A percentile compares a stretch with the other conserved stretches of the same genome.
phyloP scores from a whole-genome alignment of 148 eudicot genomes.

The Chenopodium album region DNA sequence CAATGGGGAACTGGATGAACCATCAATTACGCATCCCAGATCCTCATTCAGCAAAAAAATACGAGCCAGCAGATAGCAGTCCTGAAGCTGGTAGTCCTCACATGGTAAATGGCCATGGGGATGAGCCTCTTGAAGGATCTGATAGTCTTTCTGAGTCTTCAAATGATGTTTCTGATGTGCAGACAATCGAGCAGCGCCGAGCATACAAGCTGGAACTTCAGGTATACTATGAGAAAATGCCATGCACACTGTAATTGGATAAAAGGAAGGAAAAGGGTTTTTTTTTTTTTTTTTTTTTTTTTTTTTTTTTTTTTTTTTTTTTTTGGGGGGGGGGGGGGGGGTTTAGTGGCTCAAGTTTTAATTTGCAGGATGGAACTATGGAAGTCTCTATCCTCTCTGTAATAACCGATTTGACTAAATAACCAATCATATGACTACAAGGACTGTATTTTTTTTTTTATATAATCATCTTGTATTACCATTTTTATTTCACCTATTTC shows the following conservation, averaged over 20 bases:
- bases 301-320: no score
- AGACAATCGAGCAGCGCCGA: constrained; percentile 91
- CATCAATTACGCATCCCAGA: constrained; percentile 86
- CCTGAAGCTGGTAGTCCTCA: constrained; percentile 56
- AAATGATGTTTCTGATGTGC: constrained; percentile 84
- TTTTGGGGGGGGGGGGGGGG: background rate
- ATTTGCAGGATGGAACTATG: no score
- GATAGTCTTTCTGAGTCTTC: constrained; percentile 80
- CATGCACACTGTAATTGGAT: background rate
- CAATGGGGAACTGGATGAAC: constrained; percentile 99
- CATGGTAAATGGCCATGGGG: constrained; percentile 65
- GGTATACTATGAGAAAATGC: constrained; percentile 37
- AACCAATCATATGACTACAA: constrained; percentile 1
- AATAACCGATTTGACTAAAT: background rate
- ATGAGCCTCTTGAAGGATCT: constrained; percentile 70
- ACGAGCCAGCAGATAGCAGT: constrained; percentile 51
- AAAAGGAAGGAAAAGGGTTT: background rate
- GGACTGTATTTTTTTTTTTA: background rate
- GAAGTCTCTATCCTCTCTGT: background rate
- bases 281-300: no score
- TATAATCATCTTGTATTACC: background rate
- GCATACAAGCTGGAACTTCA: constrained; percentile 99
- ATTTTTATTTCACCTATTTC: no score
- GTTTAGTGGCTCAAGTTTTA: background rate
- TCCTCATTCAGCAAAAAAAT: constrained; percentile 56